A percentile compares a stretch with the other conserved stretches of the same genome.
Conservation (phyloP, 306 rosid species). For the Albizia julibrissin region DNA sequence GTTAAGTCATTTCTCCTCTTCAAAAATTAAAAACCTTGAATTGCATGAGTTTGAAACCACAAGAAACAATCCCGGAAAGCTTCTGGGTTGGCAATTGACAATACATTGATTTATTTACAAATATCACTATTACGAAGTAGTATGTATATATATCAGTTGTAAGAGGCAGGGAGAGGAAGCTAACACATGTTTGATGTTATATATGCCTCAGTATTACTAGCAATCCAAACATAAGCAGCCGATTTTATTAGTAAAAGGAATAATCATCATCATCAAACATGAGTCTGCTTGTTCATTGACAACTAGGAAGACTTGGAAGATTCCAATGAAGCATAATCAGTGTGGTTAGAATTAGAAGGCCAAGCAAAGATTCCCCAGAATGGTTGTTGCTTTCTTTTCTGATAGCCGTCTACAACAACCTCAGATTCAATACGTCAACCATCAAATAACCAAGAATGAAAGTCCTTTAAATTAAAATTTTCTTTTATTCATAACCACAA, state of each 20-base stretch:
- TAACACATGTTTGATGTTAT: conserved; percentile 25
- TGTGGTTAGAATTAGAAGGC: conserved; percentile 60
- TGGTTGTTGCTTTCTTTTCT: conserved; percentile 53
- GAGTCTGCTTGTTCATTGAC: too few species aligned
- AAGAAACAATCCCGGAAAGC: conserved; percentile 5
- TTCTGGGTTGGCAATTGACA: conserved; percentile 24
- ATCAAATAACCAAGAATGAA: too few species aligned
- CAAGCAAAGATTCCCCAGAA: conserved; percentile 69
- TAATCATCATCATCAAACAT: too few species aligned
- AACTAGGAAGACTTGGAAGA: too few species aligned
- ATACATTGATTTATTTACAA: conserved; percentile 34
- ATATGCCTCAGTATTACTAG: conserved; percentile 25
- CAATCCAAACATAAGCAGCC: conserved; percentile 30
- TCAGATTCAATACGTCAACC: neutral
- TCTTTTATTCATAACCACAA: neutral
- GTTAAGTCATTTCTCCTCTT: too few species aligned
- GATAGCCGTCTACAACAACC: conserved; percentile 23
- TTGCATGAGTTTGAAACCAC: neutral
- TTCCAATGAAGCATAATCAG: conserved; percentile 31
- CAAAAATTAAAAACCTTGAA: neutral
- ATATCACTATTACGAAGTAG: neutral
- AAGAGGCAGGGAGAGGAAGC: conserved; percentile 9
- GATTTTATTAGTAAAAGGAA: too few species aligned
- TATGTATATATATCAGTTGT: conserved; percentile 7
- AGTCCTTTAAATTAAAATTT: neutral